phyloP scores from a whole-genome alignment of 2,329 filamentous ascomycete genomes.

The Trichoderma citrinoviride region DNA sequence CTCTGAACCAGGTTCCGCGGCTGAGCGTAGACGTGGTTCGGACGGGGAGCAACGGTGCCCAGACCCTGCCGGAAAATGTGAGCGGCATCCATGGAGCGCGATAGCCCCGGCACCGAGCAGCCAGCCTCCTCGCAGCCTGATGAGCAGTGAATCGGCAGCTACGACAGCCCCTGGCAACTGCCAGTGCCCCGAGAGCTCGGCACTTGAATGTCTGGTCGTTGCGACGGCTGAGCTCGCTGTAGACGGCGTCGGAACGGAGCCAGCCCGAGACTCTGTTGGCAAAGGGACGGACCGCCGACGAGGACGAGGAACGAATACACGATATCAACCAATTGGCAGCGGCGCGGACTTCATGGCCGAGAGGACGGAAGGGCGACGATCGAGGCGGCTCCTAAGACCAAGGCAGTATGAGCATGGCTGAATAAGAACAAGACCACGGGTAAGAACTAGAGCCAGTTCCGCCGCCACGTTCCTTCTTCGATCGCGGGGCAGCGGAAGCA shows the following conservation, averaged over 20 bases:
- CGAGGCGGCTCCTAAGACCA: not conserved
- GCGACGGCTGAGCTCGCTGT: constrained; percentile 8
- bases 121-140: not conserved
- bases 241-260: not conserved
- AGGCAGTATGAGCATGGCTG: constrained; percentile 1
- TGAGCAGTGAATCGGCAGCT: not conserved
- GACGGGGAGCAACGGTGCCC: constrained; percentile 43
- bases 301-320: not conserved
- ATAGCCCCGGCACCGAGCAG: constrained; percentile 18
- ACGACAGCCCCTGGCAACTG: not conserved
- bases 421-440: not conserved
- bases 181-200: not conserved
- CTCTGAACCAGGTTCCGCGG: constrained; percentile 32
- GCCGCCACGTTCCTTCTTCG: not conserved
- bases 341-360: constrained; percentile 2
- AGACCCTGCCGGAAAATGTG: constrained; percentile 60
- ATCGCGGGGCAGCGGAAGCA: constrained; percentile 11
- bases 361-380: not conserved
- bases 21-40: constrained; percentile 32
- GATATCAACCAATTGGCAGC: constrained; percentile 9
- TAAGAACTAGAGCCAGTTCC: not conserved
- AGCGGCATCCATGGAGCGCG: constrained; percentile 55
- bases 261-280: not conserved
- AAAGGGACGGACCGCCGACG: not conserved
- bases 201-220: not conserved